Evolutionary conservation across 1,139 yeast genomes (phyloP).

Genomic region (Saccharomyces hybrid): DNA sequence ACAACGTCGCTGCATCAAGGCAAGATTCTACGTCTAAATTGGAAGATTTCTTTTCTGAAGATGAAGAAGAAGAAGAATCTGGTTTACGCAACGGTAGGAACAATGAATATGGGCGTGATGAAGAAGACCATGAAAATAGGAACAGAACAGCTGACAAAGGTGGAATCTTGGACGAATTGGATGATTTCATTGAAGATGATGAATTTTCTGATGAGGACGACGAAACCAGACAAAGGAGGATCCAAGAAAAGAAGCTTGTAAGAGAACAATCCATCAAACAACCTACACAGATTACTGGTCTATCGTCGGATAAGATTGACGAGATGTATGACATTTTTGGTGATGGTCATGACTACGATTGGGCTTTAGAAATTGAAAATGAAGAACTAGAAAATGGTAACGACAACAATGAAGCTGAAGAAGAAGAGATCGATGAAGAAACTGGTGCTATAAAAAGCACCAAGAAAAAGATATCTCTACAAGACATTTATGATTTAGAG

Average conservation of each 20-base stretch:
- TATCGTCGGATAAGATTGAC: slow-evolving; percentile 87
- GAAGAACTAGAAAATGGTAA: slow-evolving; percentile 40
- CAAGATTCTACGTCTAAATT: slow-evolving; percentile 38
- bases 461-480: slow-evolving; percentile 52
- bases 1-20: slow-evolving; percentile 19
- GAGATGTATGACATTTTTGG: slow-evolving; percentile 95
- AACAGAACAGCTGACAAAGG: slow-evolving; percentile 24
- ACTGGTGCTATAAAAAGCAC: slow-evolving; percentile 36
- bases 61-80: slow-evolving; percentile 45
- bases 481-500: slow-evolving; percentile 90
- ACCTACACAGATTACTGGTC: slow-evolving; percentile 60
- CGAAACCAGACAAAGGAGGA: slow-evolving; percentile 40
- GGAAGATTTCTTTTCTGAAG: slow-evolving; percentile 80
- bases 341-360: slow-evolving; percentile 92
- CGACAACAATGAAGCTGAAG: slow-evolving; percentile 33
- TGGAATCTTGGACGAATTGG: slow-evolving; percentile 65
- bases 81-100: slow-evolving; percentile 12
- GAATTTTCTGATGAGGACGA: slow-evolving; percentile 90
- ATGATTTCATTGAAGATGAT: slow-evolving; percentile 95
- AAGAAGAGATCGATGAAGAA: slow-evolving; percentile 41
- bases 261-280: slow-evolving; percentile 35
- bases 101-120: slow-evolving; percentile 20
- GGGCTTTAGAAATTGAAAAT: slow-evolving; percentile 93
- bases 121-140: slow-evolving; percentile 29
- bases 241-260: slow-evolving; percentile 31